Conservation (phyloP, 2,329 filamentous ascomycete genomes). For the Pleomassaria siparia region DNA sequence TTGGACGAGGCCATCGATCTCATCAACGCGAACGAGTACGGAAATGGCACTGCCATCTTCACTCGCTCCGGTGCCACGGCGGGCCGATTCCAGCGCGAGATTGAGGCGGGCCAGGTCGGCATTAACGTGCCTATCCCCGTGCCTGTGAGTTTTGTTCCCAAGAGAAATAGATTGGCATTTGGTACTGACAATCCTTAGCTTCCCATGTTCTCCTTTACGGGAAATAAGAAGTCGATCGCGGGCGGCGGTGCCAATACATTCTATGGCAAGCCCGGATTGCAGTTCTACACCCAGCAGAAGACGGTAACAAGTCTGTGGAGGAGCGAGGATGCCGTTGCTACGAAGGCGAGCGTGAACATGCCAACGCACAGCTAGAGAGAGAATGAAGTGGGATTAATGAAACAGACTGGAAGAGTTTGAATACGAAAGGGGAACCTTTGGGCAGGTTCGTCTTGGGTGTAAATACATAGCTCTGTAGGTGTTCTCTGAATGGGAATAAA, state of each 20-base stretch:
- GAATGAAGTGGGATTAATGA: no score
- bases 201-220: conserved; percentile 66
- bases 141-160: conserved; percentile 32
- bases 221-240: conserved; percentile 83
- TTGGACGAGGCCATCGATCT: conserved; percentile 78
- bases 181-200: conserved; percentile 30
- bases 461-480: no score
- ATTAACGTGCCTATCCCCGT: conserved; percentile 82
- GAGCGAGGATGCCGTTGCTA: conserved; percentile 78
- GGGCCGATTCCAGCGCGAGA: conserved; percentile 74
- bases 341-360: conserved; percentile 88
- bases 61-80: conserved; percentile 76
- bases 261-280: conserved; percentile 88
- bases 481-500: no score
- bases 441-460: no score
- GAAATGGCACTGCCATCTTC: conserved; percentile 85
- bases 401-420: no score
- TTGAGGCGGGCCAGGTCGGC: conserved; percentile 82
- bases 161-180: background rate
- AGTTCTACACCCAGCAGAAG: conserved; percentile 97
- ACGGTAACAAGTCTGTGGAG: conserved; percentile 94
- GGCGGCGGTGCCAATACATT: conserved; percentile 92
- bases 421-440: background rate
- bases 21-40: conserved; percentile 85
- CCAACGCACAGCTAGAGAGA: conserved; percentile 60